Evolutionary conservation across 192 early-diverging fungal genomes (phyloP).

Genomic region (Coemansia sp.): DNA sequence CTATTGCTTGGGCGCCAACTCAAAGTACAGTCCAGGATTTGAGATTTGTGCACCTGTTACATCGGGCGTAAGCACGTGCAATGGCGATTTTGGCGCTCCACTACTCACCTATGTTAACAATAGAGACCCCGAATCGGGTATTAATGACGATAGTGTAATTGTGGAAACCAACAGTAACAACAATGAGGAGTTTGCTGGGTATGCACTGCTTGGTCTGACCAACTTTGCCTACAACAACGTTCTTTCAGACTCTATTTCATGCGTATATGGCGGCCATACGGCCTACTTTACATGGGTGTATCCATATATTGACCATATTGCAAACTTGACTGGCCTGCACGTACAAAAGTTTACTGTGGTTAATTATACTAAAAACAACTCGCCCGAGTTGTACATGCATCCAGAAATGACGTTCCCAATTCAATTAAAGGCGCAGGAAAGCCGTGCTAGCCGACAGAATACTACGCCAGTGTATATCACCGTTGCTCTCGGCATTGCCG

Average conservation of each 20-base stretch:
- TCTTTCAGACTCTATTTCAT: not conserved
- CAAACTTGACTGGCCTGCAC: not conserved
- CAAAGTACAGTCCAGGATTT: not conserved
- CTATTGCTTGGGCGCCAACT: not conserved
- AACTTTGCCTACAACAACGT: not conserved
- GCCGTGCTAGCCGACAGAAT: not conserved
- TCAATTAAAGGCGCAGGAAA: conserved; percentile 3
- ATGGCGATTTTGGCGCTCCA: not conserved
- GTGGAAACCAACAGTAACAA: not conserved
- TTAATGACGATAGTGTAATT: not conserved
- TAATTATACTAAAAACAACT: not conserved
- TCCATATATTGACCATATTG: conserved; percentile 7
- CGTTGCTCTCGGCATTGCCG: not conserved
- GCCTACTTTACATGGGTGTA: conserved; percentile 1
- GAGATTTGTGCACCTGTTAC: conserved; percentile 1
- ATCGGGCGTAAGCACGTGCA: not conserved
- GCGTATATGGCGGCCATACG: not conserved
- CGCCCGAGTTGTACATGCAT: conserved; percentile 3
- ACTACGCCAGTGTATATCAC: not conserved
- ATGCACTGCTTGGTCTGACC: conserved; percentile 1
- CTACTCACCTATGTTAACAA: not conserved
- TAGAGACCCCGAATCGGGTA: not conserved
- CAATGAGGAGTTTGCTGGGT: conserved; percentile 2
- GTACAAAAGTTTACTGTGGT: conserved; percentile 17
- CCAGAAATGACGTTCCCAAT: conserved; percentile 1